These are phyloP conservation scores for Penicillium goetzii DNA, from an alignment of 495 filamentous ascomycete species.

Conservation along the genomic window DNA sequence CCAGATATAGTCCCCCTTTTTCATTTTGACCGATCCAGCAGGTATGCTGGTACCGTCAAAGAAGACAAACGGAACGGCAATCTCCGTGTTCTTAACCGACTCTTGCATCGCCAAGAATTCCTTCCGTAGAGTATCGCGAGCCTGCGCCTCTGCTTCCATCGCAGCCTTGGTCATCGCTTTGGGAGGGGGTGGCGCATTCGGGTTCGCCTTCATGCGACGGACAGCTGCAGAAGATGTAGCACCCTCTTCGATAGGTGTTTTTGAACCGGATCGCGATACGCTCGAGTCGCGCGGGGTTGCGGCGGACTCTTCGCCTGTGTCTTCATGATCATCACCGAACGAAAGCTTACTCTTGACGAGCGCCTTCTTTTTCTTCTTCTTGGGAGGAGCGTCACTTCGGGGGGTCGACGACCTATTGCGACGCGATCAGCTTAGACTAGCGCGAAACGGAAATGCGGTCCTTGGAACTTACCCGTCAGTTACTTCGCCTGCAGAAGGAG, in stretches of 20 bases:
- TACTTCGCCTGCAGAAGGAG: slow-evolving; percentile 55
- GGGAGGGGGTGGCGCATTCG: slow-evolving; percentile 68
- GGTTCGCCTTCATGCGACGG: slow-evolving; percentile 67
- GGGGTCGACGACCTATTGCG: slow-evolving; percentile 47
- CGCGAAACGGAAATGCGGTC: slow-evolving; percentile 12
- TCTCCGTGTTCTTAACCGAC: slow-evolving; percentile 84
- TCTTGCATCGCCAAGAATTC: slow-evolving; percentile 86
- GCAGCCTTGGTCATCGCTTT: slow-evolving; percentile 86
- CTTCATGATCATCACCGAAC: slow-evolving; percentile 63
- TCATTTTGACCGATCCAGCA: slow-evolving; percentile 77
- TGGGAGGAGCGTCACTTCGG: slow-evolving; percentile 49
- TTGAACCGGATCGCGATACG: slow-evolving; percentile 41
- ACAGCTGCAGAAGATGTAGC: slow-evolving; percentile 35
- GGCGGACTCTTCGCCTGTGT: slow-evolving; percentile 40
- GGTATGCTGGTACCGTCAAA: slow-evolving; percentile 98
- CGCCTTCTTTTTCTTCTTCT: slow-evolving; percentile 71
- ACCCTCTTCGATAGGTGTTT: slow-evolving; percentile 45
- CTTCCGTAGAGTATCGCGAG: slow-evolving; percentile 79
- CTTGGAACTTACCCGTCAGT: slow-evolving; percentile 56
- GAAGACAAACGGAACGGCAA: slow-evolving; percentile 93
- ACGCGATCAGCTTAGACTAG: slow-evolving; percentile 41
- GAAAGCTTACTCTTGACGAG: slow-evolving; percentile 69
- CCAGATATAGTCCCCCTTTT: slow-evolving; percentile 92
- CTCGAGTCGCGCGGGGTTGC: slow-evolving; percentile 43
- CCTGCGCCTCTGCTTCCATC: slow-evolving; percentile 76